Base-by-base conservation (phyloP, 352 stramenopile species). In the Phytopythium delawarense region DNA sequence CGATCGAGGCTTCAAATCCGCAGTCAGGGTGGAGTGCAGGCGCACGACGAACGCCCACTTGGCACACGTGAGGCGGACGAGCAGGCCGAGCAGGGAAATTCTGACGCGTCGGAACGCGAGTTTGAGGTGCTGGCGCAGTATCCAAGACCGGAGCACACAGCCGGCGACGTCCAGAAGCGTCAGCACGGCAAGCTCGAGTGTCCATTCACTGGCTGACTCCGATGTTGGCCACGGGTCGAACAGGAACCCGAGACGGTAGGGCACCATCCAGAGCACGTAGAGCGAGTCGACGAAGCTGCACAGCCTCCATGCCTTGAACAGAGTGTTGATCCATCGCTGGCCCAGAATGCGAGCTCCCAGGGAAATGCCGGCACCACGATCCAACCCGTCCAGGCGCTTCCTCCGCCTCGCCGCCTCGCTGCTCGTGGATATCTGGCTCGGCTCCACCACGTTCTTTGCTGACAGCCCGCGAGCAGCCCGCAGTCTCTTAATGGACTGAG, bases 221-320 rank as follows among this genome's bases (percentile, higher is more conserved):
- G 61, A 25, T 2, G 37, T 32, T 11, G 35, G 8, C 59, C 57
- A 74, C 20, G 74, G 67, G 32, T 86, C 75, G 23, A 84, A 84
- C 34, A 71, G 62, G 44, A 82, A 85, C 3, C 75, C 74, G 28
- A 84, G 46, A 0, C 72, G 76, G 15, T 80, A 50, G 15, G 74
- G 72, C 50, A 76, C 59, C 45, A 46, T 71, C 48, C 80, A 42
- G 34, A 86, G 57, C 16, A 84, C 61, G 35, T 79, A 80, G 25
- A 80, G 11, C 11, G 68, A 61, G 42, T 84, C 75, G 5, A 67
- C 6, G 32, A 86, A 77, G 52, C 69, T 75, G 15, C 69, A 25
- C 58, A 35, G 54, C 52, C 37, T 62, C 67, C 34, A 60, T 6
- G 39, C 39, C 25, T 50, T 23, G 23, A 12, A 21, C 4, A 58